Conservation (phyloP, 441 rosid genomes). For the Kokia cookei region DNA sequence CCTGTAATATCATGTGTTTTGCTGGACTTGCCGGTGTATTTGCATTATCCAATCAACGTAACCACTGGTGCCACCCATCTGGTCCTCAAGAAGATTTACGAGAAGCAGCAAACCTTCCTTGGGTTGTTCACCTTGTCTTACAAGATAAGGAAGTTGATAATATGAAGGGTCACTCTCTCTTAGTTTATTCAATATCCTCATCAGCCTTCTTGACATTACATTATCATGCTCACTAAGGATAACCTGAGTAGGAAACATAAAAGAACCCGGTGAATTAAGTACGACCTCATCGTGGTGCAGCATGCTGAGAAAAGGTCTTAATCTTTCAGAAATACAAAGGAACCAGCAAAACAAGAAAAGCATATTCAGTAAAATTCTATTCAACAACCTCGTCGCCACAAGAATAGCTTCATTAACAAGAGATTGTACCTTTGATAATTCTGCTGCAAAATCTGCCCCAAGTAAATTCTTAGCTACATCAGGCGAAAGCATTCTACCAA, state of each 20-base stretch:
- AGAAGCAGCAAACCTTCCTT: conserved; percentile 88
- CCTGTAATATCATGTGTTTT: conserved; percentile 48
- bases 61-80: conserved; percentile 62
- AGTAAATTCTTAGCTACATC: conserved; percentile 78
- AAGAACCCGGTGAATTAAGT: neutral
- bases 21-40: conserved; percentile 86
- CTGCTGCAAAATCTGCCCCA: conserved; percentile 83
- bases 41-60: conserved; percentile 84
- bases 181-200: conserved; percentile 51
- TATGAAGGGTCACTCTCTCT: conserved; percentile 74
- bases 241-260: conserved; percentile 42
- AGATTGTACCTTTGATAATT: conserved; percentile 67
- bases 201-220: conserved; percentile 84
- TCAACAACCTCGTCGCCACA: neutral
- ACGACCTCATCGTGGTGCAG: neutral
- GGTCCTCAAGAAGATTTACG: conserved; percentile 81
- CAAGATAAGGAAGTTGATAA: conserved; percentile 66
- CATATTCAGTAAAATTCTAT: neutral
- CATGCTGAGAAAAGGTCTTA: neutral
- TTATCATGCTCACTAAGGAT: conserved; percentile 50
- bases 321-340: neutral
- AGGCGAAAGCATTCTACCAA: conserved; percentile 90
- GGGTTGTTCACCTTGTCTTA: conserved; percentile 99
- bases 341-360: neutral
- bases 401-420: neutral